Conservation (phyloP, 345 rosid genomes). For the Iberis pinnata region DNA sequence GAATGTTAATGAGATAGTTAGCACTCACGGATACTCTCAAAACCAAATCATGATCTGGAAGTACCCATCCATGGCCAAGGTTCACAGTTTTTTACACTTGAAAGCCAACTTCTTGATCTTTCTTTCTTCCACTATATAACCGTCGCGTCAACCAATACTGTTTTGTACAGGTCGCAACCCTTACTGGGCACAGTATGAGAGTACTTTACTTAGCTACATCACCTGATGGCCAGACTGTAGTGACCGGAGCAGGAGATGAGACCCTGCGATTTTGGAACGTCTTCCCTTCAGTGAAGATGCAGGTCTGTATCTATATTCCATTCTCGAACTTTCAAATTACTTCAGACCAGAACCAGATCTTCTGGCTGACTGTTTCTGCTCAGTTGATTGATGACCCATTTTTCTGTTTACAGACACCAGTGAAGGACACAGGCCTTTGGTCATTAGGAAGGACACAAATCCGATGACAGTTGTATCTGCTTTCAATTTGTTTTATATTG, state of each 20-base stretch:
- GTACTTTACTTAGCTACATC: conserved; percentile 91
- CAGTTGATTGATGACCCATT: conserved; percentile 1
- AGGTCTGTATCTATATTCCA: conserved; percentile 47
- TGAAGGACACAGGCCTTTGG: conserved; percentile 92
- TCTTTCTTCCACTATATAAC: not conserved
- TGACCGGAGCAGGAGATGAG: conserved; percentile 98
- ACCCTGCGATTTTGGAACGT: conserved; percentile 89
- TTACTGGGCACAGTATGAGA: conserved; percentile 86
- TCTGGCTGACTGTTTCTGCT: not conserved
- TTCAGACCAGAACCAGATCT: not conserved
- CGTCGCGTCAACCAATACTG: not conserved
- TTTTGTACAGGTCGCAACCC: conserved; percentile 57
- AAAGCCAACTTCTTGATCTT: not conserved
- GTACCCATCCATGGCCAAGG: conserved; percentile 91
- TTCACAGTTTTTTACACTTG: conserved; percentile 10
- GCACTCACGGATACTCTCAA: conserved; percentile 97
- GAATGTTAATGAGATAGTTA: conserved; percentile 91
- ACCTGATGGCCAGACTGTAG: conserved; percentile 96
- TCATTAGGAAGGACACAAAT: conserved; percentile 83
- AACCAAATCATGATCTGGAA: conserved; percentile 99
- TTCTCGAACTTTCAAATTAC: conserved; percentile 1
- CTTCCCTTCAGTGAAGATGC: conserved; percentile 76
- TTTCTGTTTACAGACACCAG: conserved; percentile 54
- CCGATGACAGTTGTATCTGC: conserved; percentile 34
- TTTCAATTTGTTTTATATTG: not conserved